Evolutionary conservation across 169 alveolate species (phyloP).

Genomic region (Plasmodium gaboni): DNA sequence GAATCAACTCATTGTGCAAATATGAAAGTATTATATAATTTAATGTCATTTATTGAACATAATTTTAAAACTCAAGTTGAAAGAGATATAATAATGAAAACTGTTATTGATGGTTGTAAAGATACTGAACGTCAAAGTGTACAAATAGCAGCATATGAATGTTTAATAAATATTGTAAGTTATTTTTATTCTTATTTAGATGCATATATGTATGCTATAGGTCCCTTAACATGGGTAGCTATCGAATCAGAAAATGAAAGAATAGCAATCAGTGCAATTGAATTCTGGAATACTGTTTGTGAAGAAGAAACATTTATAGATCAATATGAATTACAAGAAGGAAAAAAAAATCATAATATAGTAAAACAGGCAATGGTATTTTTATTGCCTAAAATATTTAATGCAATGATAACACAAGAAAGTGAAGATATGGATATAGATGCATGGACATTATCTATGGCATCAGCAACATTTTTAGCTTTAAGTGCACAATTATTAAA

Average conservation of each 20-base stretch:
- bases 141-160: slow-evolving; percentile 90
- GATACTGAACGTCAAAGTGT: slow-evolving; percentile 82
- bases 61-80: slow-evolving; percentile 83
- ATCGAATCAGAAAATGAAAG: slow-evolving; percentile 87
- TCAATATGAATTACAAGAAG: slow-evolving; percentile 71
- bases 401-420: slow-evolving; percentile 89
- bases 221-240: slow-evolving; percentile 89
- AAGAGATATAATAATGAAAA: slow-evolving; percentile 85
- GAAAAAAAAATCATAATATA: slow-evolving; percentile 81
- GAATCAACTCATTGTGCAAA: slow-evolving; percentile 82
- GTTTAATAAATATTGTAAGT: slow-evolving; percentile 88
- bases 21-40: slow-evolving; percentile 78
- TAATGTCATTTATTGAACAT: slow-evolving; percentile 81
- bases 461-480: slow-evolving; percentile 93
- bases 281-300: slow-evolving; percentile 92
- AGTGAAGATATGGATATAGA: slow-evolving; percentile 90
- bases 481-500: slow-evolving; percentile 92
- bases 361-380: slow-evolving; percentile 88
- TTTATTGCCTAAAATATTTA: slow-evolving; percentile 88
- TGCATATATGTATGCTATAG: slow-evolving; percentile 86
- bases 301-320: slow-evolving; percentile 87
- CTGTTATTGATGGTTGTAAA: slow-evolving; percentile 86
- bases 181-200: slow-evolving; percentile 88
- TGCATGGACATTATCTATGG: slow-evolving; percentile 95
- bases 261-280: slow-evolving; percentile 90